phyloP scores from a whole-genome alignment of 169 alveolate species.

The Plasmodium vinckei region DNA sequence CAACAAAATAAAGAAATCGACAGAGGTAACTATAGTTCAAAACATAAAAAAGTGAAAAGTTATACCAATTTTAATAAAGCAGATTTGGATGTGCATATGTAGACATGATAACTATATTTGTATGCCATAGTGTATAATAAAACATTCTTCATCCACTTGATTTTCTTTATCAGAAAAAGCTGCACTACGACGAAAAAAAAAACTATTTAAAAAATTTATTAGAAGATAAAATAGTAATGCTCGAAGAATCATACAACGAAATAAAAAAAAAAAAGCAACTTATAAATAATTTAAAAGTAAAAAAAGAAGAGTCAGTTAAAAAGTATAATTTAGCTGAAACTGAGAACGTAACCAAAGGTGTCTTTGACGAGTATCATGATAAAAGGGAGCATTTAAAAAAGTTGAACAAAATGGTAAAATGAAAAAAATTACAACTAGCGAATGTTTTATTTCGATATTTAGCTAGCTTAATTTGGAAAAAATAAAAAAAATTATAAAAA shows the following conservation, averaged over 20 bases:
- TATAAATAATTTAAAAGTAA: constrained; percentile 37
- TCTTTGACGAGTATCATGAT: constrained; percentile 33
- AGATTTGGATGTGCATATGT: too few relatives aligned
- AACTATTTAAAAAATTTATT: constrained; percentile 26
- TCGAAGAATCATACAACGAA: constrained; percentile 25
- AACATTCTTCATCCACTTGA: too few relatives aligned
- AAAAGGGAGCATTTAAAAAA: constrained; percentile 17
- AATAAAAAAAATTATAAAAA: too few relatives aligned
- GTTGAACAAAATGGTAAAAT: constrained; percentile 33
- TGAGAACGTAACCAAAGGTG: constrained; percentile 22
- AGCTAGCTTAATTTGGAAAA: not conserved
- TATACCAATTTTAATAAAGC: not conserved
- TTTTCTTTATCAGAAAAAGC: constrained; percentile 18
- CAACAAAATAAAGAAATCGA: constrained; percentile 34
- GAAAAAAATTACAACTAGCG: not conserved
- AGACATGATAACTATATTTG: too few relatives aligned
- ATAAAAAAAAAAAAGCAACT: constrained; percentile 21
- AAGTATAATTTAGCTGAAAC: constrained; percentile 36
- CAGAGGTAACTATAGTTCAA: constrained; percentile 8
- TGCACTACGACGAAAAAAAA: constrained; percentile 62
- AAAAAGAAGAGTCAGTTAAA: constrained; percentile 63
- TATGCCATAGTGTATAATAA: too few relatives aligned
- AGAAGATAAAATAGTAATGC: constrained; percentile 12
- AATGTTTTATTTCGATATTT: not conserved
- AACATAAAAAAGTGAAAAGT: not conserved